Base-by-base conservation (phyloP, 371 early-diverging fungal genomes). In the Mortierella sp. region DNA sequence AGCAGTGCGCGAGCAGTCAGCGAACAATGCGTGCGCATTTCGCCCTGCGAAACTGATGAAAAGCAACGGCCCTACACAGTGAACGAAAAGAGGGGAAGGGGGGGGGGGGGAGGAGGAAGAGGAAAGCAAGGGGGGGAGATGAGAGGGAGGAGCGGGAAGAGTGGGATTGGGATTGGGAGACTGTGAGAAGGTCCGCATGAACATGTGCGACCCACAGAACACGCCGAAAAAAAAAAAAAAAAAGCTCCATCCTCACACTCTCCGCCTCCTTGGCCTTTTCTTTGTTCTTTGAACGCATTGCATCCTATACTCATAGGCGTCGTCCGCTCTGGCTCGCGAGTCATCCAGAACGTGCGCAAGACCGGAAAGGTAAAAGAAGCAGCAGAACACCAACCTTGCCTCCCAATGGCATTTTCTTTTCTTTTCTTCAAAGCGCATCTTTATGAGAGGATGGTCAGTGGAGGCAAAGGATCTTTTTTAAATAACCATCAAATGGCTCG, bases 291-390 rank as follows among this genome's bases (percentile, higher is more conserved):
- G 43, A 29, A 43, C 46, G 30, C 46, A 59, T 11, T 44, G 26
- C 59, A 19, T 51, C 16, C 18, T 18, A 29, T 26, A 30, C 28
- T 28, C 16, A 9, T 45, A 77, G 79, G 79, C 37, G 72, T 57
- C 19, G 58, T 72, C 57, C 79, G 72, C 60, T 53, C 72, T 16
- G 70, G 70, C 18, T 65, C 79, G 21, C 72, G 79, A 60, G 69
- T 77, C 44, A 72, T 77, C 44, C 79, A 77, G 53, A 77, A 62
- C 50, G 79, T 77, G 21, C 79, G 79, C 72, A 77, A 77, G 66
- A 55, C 69, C 50, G 79, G 79, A 68, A 77, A 77, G 79, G 79
- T 77, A 77, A 66, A 9, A 19, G 21, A 37, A 6, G 16, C 15
- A 23, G 52, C 15, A 37, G 11, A 60, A 19, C 30, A 58, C 3